Evolutionary conservation across 2,329 filamentous ascomycete genomes (phyloP).

Genomic region (Pseudogymnoascus sp.): DNA sequence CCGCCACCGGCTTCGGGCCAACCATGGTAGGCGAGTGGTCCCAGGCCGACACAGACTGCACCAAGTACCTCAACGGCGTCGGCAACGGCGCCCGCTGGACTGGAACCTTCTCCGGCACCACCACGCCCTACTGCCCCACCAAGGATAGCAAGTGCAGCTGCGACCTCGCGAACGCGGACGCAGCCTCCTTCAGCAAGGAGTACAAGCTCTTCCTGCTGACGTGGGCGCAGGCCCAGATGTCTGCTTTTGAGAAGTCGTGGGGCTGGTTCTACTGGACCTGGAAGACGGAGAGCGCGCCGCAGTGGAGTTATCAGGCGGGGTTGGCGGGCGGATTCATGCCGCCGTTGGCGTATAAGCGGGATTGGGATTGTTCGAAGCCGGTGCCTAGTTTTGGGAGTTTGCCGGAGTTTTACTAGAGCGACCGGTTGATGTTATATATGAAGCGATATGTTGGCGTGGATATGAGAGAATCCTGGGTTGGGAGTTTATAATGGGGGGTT

Average conservation of each 20-base stretch:
- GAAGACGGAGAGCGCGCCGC: constrained; percentile 75
- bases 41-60: constrained; percentile 94
- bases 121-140: constrained; percentile 67
- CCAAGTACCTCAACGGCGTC: constrained; percentile 79
- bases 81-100: constrained; percentile 84
- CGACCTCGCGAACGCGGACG: constrained; percentile 64
- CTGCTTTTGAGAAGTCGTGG: constrained; percentile 83
- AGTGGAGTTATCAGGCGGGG: constrained; percentile 89
- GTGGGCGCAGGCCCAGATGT: constrained; percentile 95
- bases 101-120: constrained; percentile 69
- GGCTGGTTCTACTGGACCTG: constrained; percentile 99
- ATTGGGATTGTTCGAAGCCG: constrained; percentile 53
- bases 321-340: constrained; percentile 73
- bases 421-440: background rate
- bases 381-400: constrained; percentile 45
- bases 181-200: constrained; percentile 54
- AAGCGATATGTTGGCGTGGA: background rate
- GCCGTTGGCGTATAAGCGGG: constrained; percentile 57
- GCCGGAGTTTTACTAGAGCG: constrained; percentile 40
- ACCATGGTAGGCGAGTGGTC: constrained; percentile 96
- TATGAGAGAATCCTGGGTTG: background rate
- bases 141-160: constrained; percentile 62
- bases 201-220: constrained; percentile 83
- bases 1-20: constrained; percentile 73
- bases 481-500: background rate